These are phyloP conservation scores for Hymenoscyphus fructigenus DNA, from an alignment of 2,329 filamentous ascomycete species.

Conservation along the genomic window DNA sequence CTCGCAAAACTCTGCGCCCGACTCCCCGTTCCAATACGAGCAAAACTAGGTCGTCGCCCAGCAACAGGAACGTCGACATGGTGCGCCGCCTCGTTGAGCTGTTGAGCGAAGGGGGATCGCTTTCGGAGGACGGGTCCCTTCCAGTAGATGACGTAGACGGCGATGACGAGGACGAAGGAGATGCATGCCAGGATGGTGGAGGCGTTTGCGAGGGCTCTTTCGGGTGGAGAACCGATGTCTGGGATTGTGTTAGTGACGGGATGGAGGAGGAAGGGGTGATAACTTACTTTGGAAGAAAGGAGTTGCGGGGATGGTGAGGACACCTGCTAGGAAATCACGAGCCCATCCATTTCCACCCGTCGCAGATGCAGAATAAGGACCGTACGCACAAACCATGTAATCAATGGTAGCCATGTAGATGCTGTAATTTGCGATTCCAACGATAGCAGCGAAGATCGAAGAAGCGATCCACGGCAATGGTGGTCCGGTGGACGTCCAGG, in stretches of 20 bases:
- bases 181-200: slow-evolving; percentile 64
- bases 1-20: slow-evolving; percentile 28
- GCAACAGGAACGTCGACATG: slow-evolving; percentile 18
- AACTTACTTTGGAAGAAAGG: slow-evolving; percentile 56
- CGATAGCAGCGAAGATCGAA: slow-evolving; percentile 62
- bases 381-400: slow-evolving; percentile 75
- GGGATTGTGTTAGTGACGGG: slow-evolving; percentile 7
- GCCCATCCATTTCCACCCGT: slow-evolving; percentile 76
- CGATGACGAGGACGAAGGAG: slow-evolving; percentile 58
- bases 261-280: not conserved
- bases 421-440: slow-evolving; percentile 69
- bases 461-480: slow-evolving; percentile 66
- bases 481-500: slow-evolving; percentile 65
- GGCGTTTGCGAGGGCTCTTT: slow-evolving; percentile 50
- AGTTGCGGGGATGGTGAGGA: slow-evolving; percentile 66
- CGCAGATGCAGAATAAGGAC: slow-evolving; percentile 70
- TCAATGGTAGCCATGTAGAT: slow-evolving; percentile 78
- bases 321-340: slow-evolving; percentile 70
- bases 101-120: slow-evolving; percentile 64
- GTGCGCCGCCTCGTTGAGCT: slow-evolving; percentile 46
- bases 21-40: slow-evolving; percentile 6
- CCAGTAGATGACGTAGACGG: slow-evolving; percentile 67
- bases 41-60: slow-evolving; percentile 13
- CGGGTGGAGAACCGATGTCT: slow-evolving; percentile 53
- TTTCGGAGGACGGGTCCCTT: slow-evolving; percentile 60